phyloP scores from a whole-genome alignment of 2,329 filamentous ascomycete genomes.

The Trichoderma simmonsii region DNA sequence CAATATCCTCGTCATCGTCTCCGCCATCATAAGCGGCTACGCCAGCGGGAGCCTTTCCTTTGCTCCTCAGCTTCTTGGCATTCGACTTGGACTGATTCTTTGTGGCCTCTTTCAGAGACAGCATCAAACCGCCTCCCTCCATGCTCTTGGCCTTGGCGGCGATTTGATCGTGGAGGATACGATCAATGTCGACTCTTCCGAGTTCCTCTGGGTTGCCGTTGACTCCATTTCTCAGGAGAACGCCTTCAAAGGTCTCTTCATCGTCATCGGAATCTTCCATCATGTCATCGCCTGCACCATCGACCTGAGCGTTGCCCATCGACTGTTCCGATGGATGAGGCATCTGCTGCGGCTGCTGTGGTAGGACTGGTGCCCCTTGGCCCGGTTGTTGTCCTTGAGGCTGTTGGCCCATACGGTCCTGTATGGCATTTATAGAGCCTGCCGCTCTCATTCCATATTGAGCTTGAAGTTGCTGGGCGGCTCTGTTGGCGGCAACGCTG shows the following conservation, averaged over 20 bases:
- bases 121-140: conserved; percentile 73
- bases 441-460: conserved; percentile 63
- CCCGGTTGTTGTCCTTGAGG: conserved; percentile 30
- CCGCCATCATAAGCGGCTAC: conserved; percentile 60
- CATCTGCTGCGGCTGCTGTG: conserved; percentile 27
- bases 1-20: conserved; percentile 57
- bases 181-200: conserved; percentile 63
- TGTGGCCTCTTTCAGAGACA: conserved; percentile 60
- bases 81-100: conserved; percentile 29
- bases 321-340: conserved; percentile 33
- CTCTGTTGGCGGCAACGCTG: conserved; percentile 50
- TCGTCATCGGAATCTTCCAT: conserved; percentile 35
- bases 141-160: conserved; percentile 63
- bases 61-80: conserved; percentile 22
- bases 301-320: conserved; percentile 57
- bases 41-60: conserved; percentile 28
- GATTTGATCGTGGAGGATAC: conserved; percentile 66
- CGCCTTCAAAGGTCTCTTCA: conserved; percentile 53
- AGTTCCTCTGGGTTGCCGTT: conserved; percentile 54
- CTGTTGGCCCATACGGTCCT: conserved; percentile 39
- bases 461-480: conserved; percentile 54
- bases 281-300: conserved; percentile 63
- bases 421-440: conserved; percentile 63
- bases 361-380: conserved; percentile 24
- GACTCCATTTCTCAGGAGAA: conserved; percentile 56